phyloP scores from a whole-genome alignment of 352 stramenopile species.

The Pilasporangium apinafurcum region DNA sequence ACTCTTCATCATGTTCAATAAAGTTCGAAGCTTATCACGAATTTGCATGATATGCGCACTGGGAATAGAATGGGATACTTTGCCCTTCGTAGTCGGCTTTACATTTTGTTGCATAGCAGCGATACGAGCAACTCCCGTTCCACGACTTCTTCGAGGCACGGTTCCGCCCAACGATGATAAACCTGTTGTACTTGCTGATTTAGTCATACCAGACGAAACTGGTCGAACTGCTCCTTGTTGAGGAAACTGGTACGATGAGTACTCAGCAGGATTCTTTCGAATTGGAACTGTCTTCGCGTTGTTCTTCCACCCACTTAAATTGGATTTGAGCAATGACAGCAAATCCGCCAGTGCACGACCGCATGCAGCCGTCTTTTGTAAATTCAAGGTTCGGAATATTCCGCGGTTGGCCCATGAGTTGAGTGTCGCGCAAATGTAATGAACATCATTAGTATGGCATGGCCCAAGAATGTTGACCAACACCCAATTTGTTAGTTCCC shows the following conservation, averaged over 20 bases:
- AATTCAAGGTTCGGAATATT: conserved; percentile 71
- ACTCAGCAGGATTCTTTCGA: conserved; percentile 78
- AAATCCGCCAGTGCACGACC: conserved; percentile 66
- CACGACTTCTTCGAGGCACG: conserved; percentile 70
- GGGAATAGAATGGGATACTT: conserved; percentile 67
- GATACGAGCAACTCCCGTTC: conserved; percentile 75
- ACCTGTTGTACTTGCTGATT: conserved; percentile 85
- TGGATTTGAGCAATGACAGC: conserved; percentile 59
- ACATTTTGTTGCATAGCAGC: conserved; percentile 71
- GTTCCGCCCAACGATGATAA: conserved; percentile 68
- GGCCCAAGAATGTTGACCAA: conserved; percentile 93
- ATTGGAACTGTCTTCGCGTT: conserved; percentile 78
- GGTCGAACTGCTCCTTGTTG: conserved; percentile 44
- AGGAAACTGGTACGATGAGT: conserved; percentile 80
- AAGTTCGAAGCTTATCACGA: conserved; percentile 92
- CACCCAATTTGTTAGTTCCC: conserved; percentile 95
- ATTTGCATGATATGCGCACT: conserved; percentile 86
- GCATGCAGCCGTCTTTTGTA: conserved; percentile 61
- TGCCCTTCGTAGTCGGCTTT: conserved; percentile 55
- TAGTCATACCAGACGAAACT: conserved; percentile 51
- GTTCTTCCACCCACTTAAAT: conserved; percentile 66
- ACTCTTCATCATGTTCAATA: conserved; percentile 91
- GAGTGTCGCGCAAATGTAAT: conserved; percentile 84
- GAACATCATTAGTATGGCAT: conserved; percentile 93
- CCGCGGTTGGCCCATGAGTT: conserved; percentile 75